A percentile compares a stretch with the other conserved stretches of the same genome.
Evolutionary conservation across 129 eudicot species (phyloP).

Genomic region (Tagetes patula): DNA sequence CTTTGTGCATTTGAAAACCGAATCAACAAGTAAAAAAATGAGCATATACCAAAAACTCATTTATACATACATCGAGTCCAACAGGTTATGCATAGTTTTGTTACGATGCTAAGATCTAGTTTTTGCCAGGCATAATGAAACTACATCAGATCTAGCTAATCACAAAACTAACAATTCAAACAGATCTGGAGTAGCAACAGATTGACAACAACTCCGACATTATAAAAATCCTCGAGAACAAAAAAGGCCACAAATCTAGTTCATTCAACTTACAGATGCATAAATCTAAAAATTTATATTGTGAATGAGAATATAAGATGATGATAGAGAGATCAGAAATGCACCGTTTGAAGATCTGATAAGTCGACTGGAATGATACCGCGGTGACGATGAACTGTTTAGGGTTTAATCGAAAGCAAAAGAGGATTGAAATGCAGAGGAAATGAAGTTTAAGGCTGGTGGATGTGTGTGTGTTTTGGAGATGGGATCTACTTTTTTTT

Average conservation of each 20-base stretch:
- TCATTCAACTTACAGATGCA: conserved; percentile 15
- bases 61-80: not conserved
- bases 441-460: conserved; percentile 6
- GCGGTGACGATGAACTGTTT: conserved; percentile 15
- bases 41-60: not conserved
- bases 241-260: not conserved
- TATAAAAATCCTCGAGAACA: not conserved
- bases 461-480: conserved; percentile 17
- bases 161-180: not conserved
- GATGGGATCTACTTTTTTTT: conserved; percentile 31
- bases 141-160: conserved; percentile 8
- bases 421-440: not conserved
- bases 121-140: no score
- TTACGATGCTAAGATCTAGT: no score
- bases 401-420: conserved; percentile 18
- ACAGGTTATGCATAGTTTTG: no score
- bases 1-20: not conserved
- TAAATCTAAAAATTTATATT: not conserved
- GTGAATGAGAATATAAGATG: not conserved
- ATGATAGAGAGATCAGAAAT: conserved; percentile 16
- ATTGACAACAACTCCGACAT: not conserved
- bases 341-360: conserved; percentile 24
- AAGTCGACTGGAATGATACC: conserved; percentile 7
- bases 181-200: conserved; percentile 26
- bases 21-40: conserved; percentile 8